Evolutionary conservation across 73 alveolate species (phyloP).

Genomic region (Stentor roeselii): DNA sequence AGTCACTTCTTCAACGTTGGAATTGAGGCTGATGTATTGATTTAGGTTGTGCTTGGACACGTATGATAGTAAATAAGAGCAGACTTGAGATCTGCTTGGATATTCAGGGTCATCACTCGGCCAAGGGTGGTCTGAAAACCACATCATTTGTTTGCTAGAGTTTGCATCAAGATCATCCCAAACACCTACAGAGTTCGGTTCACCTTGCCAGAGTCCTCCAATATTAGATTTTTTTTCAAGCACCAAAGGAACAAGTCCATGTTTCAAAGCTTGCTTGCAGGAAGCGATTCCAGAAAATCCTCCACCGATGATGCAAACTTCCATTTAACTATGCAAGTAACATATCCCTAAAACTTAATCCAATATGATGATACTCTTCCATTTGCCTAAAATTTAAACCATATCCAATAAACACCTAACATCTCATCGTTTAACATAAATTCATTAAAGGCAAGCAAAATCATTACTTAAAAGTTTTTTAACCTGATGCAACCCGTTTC

Average conservation of each 20-base stretch:
- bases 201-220: not conserved
- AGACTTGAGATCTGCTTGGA: not conserved
- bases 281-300: not conserved
- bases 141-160: not conserved
- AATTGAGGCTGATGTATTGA: not conserved
- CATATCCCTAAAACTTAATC: no score
- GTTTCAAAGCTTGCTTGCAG: not conserved
- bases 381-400: no score
- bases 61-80: not conserved
- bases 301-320: not conserved
- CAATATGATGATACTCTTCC: no score
- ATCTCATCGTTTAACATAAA: no score
- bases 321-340: no score
- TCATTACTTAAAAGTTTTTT: no score
- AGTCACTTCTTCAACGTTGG: not conserved
- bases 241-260: not conserved
- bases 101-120: not conserved
- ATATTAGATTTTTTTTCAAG: not conserved
- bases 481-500: no score
- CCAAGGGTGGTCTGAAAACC: not conserved
- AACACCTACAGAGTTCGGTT: not conserved
- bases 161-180: not conserved
- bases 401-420: no score
- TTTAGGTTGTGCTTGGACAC: not conserved
- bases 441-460: no score